Base-by-base conservation (phyloP, 2,329 filamentous ascomycete genomes). In the Botrytis medusae region DNA sequence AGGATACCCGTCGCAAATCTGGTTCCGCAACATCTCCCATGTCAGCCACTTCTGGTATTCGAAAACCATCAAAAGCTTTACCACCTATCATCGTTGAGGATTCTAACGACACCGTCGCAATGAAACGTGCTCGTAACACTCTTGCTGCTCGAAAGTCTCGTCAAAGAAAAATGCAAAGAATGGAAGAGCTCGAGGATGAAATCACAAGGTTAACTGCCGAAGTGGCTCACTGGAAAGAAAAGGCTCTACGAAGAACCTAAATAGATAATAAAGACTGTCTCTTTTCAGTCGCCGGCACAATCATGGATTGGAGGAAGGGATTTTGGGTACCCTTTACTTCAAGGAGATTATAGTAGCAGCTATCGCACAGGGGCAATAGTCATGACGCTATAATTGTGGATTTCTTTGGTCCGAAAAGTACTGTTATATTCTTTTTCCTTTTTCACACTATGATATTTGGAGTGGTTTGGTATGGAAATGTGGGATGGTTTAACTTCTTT, bases 61-160 rank as follows among this genome's bases (percentile, higher is more conserved):
- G 93, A 77, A 91, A 92, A 81, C 92, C 93, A 76, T 90, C 93
- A 80, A 95, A 95, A 87, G 91, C 92, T 75, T 85, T 97, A 72
- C 91, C 92, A 75, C 91, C 91, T 10, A 95, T 97, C 81, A 85
- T 92, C 74, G 88, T 94, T 54, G 89, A 91, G 42, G 93, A 98
- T 78, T 88, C 90, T 0, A 84, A 79, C 60, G 95, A 98, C 79
- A 88, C 88, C 16, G 82, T 92, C n/a, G 94, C 93, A 32, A 89
- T 95, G 87, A 98, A 98, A 90, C 93, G 95, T 82, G 95, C 94
- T 69, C 92, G 94, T 77, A 98, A 98, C 83, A 97, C 94, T 14
- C 88, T 97, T 82, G 95, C 95, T 29, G 95, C 95, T 79, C 94
- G 95, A 77, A 97, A 97, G 85, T 97, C 94, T 74, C 91, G 95